Evolutionary conservation across 768 basidiomycete species (phyloP).

Genomic region (Mycena pura): DNA sequence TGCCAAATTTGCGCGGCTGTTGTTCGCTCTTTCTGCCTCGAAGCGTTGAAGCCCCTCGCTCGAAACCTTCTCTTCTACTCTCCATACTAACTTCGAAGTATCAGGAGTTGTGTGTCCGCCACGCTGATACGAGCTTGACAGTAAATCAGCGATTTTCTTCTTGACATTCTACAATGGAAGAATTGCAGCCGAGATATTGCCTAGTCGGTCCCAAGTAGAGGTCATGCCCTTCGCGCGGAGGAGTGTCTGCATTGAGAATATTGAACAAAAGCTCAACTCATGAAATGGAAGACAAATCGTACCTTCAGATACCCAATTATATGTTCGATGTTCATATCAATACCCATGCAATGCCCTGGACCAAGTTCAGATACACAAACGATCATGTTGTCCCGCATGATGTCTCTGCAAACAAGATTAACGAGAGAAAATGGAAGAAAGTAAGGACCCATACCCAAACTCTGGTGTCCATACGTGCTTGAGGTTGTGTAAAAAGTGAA

Average conservation of each 20-base stretch:
- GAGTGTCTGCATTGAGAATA: conserved; percentile 25
- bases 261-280: background rate
- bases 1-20: conserved; percentile 12
- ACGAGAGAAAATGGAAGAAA: background rate
- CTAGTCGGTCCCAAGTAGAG: conserved; percentile 38
- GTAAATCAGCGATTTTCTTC: conserved; percentile 29
- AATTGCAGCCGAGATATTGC: conserved; percentile 36
- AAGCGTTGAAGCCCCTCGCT: conserved; percentile 27
- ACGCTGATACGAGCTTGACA: conserved; percentile 34
- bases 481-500: conserved; percentile 26
- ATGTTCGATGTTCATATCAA: conserved; percentile 47
- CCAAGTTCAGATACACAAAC: conserved; percentile 38
- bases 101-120: conserved; percentile 33
- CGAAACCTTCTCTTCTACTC: conserved; percentile 25
- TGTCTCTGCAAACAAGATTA: conserved; percentile 27
- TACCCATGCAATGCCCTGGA: conserved; percentile 40
- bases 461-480: conserved; percentile 40
- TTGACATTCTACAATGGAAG: conserved; percentile 34
- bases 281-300: conserved; percentile 5
- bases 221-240: conserved; percentile 40
- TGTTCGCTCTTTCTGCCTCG: background rate
- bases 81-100: conserved; percentile 24
- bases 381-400: conserved; percentile 45
- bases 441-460: conserved; percentile 37
- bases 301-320: conserved; percentile 41